Conservation (phyloP, 345 rosid genomes). For the Geranium rotundifolium region DNA sequence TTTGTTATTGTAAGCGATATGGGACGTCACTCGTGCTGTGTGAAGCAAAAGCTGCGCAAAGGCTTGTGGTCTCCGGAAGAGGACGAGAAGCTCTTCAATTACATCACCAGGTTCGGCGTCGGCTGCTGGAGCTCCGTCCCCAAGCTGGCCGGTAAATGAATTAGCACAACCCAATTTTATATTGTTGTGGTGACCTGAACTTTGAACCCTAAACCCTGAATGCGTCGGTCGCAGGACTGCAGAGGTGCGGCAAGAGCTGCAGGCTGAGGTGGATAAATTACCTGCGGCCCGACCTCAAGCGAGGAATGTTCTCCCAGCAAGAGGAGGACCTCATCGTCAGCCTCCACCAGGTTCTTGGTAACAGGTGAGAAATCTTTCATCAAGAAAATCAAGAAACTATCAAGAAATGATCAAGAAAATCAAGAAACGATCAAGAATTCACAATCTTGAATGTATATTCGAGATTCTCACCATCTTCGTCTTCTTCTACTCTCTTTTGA, state of each 20-base stretch:
- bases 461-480: no score
- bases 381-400: no score
- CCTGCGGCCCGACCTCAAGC: slow-evolving; percentile 84
- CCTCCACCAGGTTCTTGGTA: slow-evolving; percentile 55
- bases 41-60: slow-evolving; percentile 50
- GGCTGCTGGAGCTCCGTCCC: slow-evolving; percentile 80
- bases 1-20: no score
- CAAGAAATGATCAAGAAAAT: no score
- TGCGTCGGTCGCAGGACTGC: slow-evolving; percentile 42
- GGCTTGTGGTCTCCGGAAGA: slow-evolving; percentile 72
- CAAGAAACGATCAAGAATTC: neutral
- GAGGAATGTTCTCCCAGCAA: slow-evolving; percentile 58
- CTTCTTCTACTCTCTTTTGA: neutral
- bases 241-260: slow-evolving; percentile 78
- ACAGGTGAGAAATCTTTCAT: no score
- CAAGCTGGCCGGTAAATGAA: slow-evolving; percentile 40
- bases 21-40: slow-evolving; percentile 48
- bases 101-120: slow-evolving; percentile 44
- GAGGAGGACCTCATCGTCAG: slow-evolving; percentile 48
- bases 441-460: no score
- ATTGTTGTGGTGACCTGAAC: no score
- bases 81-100: slow-evolving; percentile 47
- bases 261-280: slow-evolving; percentile 80
- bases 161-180: no score
- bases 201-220: no score